phyloP scores from a whole-genome alignment of 129 eudicot species.

The Tanacetum coccineum region DNA sequence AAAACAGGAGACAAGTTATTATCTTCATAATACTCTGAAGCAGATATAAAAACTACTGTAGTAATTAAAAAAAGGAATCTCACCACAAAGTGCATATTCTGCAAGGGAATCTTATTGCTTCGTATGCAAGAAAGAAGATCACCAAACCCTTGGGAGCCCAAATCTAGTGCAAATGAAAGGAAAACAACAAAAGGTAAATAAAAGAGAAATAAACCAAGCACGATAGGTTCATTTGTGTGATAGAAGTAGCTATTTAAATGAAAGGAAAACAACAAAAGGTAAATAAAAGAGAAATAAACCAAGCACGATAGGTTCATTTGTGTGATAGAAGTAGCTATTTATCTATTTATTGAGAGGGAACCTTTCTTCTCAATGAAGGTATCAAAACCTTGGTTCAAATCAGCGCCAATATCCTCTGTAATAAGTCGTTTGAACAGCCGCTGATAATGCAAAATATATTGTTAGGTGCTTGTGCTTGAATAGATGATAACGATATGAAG shows the following conservation, averaged over 20 bases:
- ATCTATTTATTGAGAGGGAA: slow-evolving; percentile 20
- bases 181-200: slow-evolving; percentile 12
- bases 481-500: neutral
- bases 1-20: slow-evolving; percentile 13
- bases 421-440: slow-evolving; percentile 95
- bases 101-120: slow-evolving; percentile 74
- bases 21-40: slow-evolving; percentile 5
- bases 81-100: slow-evolving; percentile 97
- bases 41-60: slow-evolving; percentile 7
- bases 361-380: slow-evolving; percentile 87
- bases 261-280: slow-evolving; percentile 12
- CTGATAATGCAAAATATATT: slow-evolving; percentile 34
- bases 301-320: neutral
- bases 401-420: slow-evolving; percentile 90
- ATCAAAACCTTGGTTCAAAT: slow-evolving; percentile 92
- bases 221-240: neutral
- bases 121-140: slow-evolving; percentile 84
- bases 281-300: neutral
- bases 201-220: neutral
- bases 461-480: slow-evolving; percentile 14
- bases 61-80: slow-evolving; percentile 20
- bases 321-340: neutral
- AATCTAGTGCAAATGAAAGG: slow-evolving; percentile 42
- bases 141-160: slow-evolving; percentile 95
- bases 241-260: too few species aligned